Percentiles rank a stretch among this genome's conserved stretches.
These are phyloP conservation scores for Claviceps pazoutovae DNA, from an alignment of 2,329 filamentous ascomycete species.

Conservation along the genomic window DNA sequence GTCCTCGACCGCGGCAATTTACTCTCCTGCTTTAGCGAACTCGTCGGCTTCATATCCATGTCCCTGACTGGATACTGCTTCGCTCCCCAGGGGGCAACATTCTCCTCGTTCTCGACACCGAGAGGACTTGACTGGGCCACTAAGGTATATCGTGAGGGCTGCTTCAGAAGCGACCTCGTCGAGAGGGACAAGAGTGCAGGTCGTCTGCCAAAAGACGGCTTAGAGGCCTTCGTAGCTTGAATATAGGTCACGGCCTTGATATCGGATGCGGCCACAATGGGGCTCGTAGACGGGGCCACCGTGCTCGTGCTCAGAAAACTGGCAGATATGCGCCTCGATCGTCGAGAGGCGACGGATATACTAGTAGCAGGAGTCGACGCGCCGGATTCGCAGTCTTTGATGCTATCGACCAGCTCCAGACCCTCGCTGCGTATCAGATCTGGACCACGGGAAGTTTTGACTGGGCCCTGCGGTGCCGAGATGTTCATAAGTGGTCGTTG, in stretches of 20 bases:
- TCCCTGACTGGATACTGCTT: neutral
- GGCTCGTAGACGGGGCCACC: slow-evolving; percentile 13
- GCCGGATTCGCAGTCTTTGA: slow-evolving; percentile 18
- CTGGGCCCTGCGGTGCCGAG: slow-evolving; percentile 23
- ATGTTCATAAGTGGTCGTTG: slow-evolving; percentile 14
- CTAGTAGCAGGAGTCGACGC: neutral
- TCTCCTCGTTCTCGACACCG: slow-evolving; percentile 14
- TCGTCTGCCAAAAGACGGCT: neutral
- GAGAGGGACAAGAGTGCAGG: slow-evolving; percentile 4
- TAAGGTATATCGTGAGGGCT: slow-evolving; percentile 7
- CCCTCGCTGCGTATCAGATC: slow-evolving; percentile 21
- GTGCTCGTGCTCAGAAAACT: slow-evolving; percentile 14
- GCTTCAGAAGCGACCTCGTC: slow-evolving; percentile 9
- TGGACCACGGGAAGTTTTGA: slow-evolving; percentile 22
- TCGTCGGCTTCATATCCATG: neutral
- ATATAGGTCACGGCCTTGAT: slow-evolving; percentile 11
- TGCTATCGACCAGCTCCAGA: slow-evolving; percentile 21
- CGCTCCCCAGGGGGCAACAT: slow-evolving; percentile 9
- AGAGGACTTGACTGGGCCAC: slow-evolving; percentile 1
- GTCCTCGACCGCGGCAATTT: slow-evolving; percentile 31
- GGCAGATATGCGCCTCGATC: slow-evolving; percentile 16
- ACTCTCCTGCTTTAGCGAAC: slow-evolving; percentile 4
- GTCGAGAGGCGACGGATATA: neutral
- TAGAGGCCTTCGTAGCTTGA: neutral
- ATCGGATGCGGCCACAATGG: slow-evolving; percentile 17